Conservation (phyloP, 352 stramenopile genomes). For the Phytophthora aleatoria region DNA sequence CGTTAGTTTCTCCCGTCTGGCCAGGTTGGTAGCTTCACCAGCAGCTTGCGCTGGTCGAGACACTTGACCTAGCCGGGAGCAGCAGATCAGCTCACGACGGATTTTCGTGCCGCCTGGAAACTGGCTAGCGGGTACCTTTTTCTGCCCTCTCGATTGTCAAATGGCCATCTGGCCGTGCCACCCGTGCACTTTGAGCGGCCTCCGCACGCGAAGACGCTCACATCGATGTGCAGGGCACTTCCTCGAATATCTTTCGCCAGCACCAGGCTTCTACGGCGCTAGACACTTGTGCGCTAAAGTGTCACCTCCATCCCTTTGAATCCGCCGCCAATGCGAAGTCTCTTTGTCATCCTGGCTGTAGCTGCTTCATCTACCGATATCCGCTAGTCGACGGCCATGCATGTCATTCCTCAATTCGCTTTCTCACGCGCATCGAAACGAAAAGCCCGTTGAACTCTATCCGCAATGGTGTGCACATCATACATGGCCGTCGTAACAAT, state of each 20-base stretch:
- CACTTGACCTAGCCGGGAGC: not conserved
- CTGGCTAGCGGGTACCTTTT: conserved; percentile 24
- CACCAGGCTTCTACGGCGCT: conserved; percentile 15
- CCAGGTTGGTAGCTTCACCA: not conserved
- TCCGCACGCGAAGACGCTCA: conserved; percentile 11
- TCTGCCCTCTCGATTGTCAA: conserved; percentile 20
- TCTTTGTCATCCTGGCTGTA: conserved; percentile 10
- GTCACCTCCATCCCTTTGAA: conserved; percentile 26
- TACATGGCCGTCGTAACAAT: conserved; percentile 23
- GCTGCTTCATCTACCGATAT: not conserved
- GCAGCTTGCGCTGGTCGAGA: conserved; percentile 2
- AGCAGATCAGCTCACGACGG: conserved; percentile 1
- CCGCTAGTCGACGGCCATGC: conserved; percentile 14
- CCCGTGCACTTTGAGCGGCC: conserved; percentile 16
- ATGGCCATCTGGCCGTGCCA: conserved; percentile 24
- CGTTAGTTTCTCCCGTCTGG: not conserved
- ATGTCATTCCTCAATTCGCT: conserved; percentile 33
- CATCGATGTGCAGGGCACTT: conserved; percentile 36
- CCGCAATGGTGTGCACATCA: conserved; percentile 29
- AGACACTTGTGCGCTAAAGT: conserved; percentile 5
- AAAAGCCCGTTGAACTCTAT: conserved; percentile 13
- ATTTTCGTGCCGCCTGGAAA: conserved; percentile 13
- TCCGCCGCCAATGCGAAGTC: not conserved
- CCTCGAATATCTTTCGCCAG: conserved; percentile 29
- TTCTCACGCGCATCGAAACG: conserved; percentile 19